Base-by-base conservation (phyloP, 2,329 filamentous ascomycete species). In the Amylocarpus encephaloides region DNA sequence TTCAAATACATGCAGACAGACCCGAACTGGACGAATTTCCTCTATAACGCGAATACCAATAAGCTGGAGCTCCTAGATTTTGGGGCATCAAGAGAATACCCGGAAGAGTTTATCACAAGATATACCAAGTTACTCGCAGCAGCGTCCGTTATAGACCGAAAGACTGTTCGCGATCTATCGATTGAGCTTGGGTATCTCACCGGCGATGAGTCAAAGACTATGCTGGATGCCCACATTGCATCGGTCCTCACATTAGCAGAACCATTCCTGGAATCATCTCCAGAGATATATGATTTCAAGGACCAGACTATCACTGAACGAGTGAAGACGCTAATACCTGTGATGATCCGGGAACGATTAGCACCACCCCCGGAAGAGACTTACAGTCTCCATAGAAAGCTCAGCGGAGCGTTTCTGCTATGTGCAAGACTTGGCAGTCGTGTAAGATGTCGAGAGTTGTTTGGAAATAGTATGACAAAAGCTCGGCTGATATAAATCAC, bases 1-100 rank as follows among this genome's bases (percentile, higher is more conserved):
- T 97, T 96, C 79, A 83, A 78, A 53, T 97, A 95, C 73, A 98
- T 98, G 93, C 93, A 98, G 71, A 98, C 93, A 5, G 93, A 98
- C 66, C 93, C 93, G 36, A 98, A 98, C 74, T 98, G 93, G 93
- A 97, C 92, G 32, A 98, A 98, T 70, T 98, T 98, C 68, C 76
- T 97, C 16, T 98, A 89, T 75, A 93, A 97, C 62, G 73, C 82
- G 1, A 61, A 73, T 16, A 81, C 77, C 3, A 73, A 82, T 61
- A 86, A 82, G 64, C 83, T 98, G 12, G 91, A 95, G 68, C 79
- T 98, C 1, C 82, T 98, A 46, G 94, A 98, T 70, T 98, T 98
- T 68, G 93, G 93, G 52, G 93, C 93, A 33, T 90, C 86, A 16
- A 79, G 93, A 61, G 92, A 90, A 59, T 98, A 84, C 65, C 89